Percentiles rank a stretch among this genome's conserved stretches.
These are phyloP conservation scores for Hypomyces rosellus DNA, from an alignment of 2,329 filamentous ascomycete species.

Conservation along the genomic window DNA sequence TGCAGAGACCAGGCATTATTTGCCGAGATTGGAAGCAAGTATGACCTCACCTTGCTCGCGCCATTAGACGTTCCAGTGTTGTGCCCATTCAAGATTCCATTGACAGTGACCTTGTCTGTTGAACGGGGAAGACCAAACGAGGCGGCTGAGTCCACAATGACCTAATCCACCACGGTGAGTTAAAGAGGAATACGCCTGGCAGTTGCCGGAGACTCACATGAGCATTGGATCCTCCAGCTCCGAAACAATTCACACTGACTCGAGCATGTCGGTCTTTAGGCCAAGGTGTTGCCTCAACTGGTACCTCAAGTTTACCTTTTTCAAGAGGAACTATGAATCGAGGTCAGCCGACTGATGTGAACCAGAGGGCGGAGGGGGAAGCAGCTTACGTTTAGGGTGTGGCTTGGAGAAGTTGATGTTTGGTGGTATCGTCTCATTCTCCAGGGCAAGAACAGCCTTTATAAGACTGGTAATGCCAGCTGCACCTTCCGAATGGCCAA, in stretches of 20 bases:
- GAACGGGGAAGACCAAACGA: background rate
- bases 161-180: background rate
- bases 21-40: slow-evolving; percentile 4
- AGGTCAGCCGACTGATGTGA: background rate
- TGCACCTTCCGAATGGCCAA: slow-evolving; percentile 26
- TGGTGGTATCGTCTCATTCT: slow-evolving; percentile 21
- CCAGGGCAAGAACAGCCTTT: slow-evolving; percentile 25
- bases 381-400: background rate
- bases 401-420: slow-evolving; percentile 17
- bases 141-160: background rate
- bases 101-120: background rate
- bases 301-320: slow-evolving; percentile 17
- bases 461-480: slow-evolving; percentile 24
- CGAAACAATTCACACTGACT: slow-evolving; percentile 28
- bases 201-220: slow-evolving; percentile 18
- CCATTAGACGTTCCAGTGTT: background rate
- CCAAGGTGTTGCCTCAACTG: slow-evolving; percentile 14
- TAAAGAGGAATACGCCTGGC: background rate
- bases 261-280: slow-evolving; percentile 16
- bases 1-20: slow-evolving; percentile 2
- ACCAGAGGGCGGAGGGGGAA: too few relatives aligned
- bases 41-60: background rate
- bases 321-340: slow-evolving; percentile 14
- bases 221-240: slow-evolving; percentile 29
- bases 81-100: background rate